These are phyloP conservation scores for Cyclotella distinguenda DNA, from an alignment of 108 stramenopile genomes.

Conservation along the genomic window DNA sequence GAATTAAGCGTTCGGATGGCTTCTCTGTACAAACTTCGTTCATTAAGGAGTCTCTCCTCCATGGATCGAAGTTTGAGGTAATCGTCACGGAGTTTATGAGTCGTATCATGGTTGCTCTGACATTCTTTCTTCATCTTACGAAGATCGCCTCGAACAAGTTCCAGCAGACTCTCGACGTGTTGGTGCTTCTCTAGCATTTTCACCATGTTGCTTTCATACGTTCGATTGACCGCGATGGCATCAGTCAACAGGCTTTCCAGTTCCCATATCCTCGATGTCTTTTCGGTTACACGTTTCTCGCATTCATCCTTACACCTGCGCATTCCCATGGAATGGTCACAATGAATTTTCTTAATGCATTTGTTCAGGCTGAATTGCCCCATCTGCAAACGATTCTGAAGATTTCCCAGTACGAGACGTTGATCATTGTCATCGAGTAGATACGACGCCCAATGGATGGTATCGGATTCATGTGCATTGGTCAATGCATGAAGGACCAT, in stretches of 20 bases:
- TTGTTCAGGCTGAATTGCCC: conserved; percentile 44
- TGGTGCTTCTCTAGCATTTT: conserved; percentile 28
- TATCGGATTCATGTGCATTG: conserved; percentile 28
- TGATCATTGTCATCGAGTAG: conserved; percentile 31
- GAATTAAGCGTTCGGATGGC: background rate
- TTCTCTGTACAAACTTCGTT: conserved; percentile 1
- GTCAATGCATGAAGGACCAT: conserved; percentile 22
- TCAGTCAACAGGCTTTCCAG: conserved; percentile 18
- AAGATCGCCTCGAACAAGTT: conserved; percentile 10
- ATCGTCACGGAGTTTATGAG: conserved; percentile 14
- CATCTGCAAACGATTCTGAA: conserved; percentile 43
- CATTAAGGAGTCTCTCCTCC: conserved; percentile 15
- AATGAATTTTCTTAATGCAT: conserved; percentile 30
- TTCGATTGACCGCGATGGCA: conserved; percentile 17
- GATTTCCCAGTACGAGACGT: conserved; percentile 33
- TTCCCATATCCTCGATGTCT: conserved; percentile 24
- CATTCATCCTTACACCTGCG: conserved; percentile 24
- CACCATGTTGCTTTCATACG: conserved; percentile 36
- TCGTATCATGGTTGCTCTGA: conserved; percentile 9
- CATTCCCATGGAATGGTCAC: conserved; percentile 15
- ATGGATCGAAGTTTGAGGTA: conserved; percentile 3
- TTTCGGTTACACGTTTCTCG: conserved; percentile 14
- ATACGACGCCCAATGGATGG: conserved; percentile 35
- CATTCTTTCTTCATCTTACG: conserved; percentile 21
- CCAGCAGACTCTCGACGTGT: conserved; percentile 11